phyloP scores from a whole-genome alignment of 192 early-diverging fungal genomes.

The Gorgonomyces haynaldii region DNA sequence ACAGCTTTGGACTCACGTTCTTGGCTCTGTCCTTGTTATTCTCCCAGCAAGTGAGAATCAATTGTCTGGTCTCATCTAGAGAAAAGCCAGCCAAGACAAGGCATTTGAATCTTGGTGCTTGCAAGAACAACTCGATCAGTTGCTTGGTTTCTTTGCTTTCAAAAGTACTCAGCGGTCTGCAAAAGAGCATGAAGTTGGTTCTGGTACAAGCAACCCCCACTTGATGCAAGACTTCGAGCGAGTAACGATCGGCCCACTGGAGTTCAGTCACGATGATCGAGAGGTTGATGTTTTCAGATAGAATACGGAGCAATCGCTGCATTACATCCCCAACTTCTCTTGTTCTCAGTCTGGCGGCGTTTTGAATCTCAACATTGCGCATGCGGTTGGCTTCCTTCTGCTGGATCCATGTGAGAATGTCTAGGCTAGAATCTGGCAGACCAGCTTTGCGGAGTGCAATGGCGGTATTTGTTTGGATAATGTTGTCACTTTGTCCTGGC shows the following conservation, averaged over 20 bases:
- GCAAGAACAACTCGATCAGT: conserved; percentile 14
- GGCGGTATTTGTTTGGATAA: too few species aligned
- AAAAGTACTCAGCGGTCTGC: conserved; percentile 18
- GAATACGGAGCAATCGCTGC: conserved; percentile 14
- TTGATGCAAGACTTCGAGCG: conserved; percentile 33
- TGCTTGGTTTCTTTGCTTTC: conserved; percentile 23
- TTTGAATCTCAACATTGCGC: conserved; percentile 8
- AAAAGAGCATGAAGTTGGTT: conserved; percentile 23
- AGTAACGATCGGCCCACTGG: conserved; percentile 33
- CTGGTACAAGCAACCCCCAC: conserved; percentile 17
- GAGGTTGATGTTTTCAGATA: conserved; percentile 21
- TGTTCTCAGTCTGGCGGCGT: conserved; percentile 9
- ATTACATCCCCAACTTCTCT: conserved; percentile 32
- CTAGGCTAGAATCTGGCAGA: too few species aligned
- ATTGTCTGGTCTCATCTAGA: conserved; percentile 21
- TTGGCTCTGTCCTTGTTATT: conserved; percentile 14
- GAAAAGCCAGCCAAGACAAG: conserved; percentile 21
- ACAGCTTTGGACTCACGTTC: conserved; percentile 17
- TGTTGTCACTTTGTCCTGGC: too few species aligned
- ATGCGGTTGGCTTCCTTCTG: too few species aligned
- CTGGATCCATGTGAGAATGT: too few species aligned
- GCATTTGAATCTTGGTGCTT: conserved; percentile 11
- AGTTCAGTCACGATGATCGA: conserved; percentile 30
- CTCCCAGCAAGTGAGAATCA: conserved; percentile 27
- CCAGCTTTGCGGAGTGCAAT: too few species aligned